A percentile compares a stretch with the other conserved stretches of the same genome.
Conservation (phyloP, 2,329 filamentous ascomycete genomes). For the Neofusicoccum ribis region DNA sequence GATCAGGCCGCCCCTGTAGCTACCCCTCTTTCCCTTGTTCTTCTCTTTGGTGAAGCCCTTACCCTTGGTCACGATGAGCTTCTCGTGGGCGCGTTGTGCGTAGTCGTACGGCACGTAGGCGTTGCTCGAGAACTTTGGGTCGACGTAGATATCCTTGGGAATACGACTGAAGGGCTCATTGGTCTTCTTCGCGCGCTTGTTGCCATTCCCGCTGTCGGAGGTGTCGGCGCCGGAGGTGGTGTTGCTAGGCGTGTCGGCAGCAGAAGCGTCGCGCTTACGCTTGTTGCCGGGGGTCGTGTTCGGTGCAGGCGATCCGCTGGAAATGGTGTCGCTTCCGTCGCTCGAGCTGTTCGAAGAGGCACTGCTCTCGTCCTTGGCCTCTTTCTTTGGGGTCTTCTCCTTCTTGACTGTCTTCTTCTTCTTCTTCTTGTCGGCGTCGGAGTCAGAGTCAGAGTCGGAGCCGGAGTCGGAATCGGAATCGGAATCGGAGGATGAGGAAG, state of each 20-base stretch:
- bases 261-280: conserved; percentile 41
- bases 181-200: conserved; percentile 50
- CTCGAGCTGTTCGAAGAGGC: conserved; percentile 27
- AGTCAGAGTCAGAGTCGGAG: conserved; percentile 9
- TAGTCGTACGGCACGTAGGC: conserved; percentile 83
- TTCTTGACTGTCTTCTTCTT: conserved; percentile 4
- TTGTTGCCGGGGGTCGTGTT: conserved; percentile 39
- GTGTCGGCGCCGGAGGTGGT: conserved; percentile 24
- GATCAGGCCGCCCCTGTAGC: conserved; percentile 85
- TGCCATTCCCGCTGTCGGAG: conserved; percentile 24
- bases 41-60: conserved; percentile 99
- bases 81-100: conserved; percentile 82
- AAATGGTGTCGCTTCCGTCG: conserved; percentile 44
- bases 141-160: conserved; percentile 66
- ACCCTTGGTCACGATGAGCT: conserved; percentile 86
- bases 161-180: conserved; percentile 77
- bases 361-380: neutral
- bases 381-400: conserved; percentile 3
- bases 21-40: conserved; percentile 82
- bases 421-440: neutral
- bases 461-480: conserved; percentile 10
- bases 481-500: conserved; percentile 1
- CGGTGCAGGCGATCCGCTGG: conserved; percentile 29
- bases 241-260: conserved; percentile 31
- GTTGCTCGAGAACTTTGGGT: conserved; percentile 73